phyloP scores from a whole-genome alignment of 2,329 filamentous ascomycete genomes.

The Aspergillus vadensis region DNA sequence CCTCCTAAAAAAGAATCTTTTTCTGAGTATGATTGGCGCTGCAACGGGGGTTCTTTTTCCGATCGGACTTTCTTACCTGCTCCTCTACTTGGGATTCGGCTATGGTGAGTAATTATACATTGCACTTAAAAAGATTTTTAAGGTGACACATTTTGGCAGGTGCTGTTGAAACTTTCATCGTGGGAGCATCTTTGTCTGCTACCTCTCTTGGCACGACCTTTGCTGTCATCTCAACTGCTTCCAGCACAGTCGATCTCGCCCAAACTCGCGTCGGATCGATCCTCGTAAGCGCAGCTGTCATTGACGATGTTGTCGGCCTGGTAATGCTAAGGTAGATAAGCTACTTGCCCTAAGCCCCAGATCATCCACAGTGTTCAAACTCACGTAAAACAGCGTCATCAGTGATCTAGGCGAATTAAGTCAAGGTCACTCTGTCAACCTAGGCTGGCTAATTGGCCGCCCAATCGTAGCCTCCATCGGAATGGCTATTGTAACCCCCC shows the following conservation, averaged over 20 bases:
- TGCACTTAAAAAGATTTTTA: not conserved
- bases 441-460: conserved; percentile 43
- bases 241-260: conserved; percentile 42
- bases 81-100: conserved; percentile 48
- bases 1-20: conserved; percentile 49
- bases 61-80: conserved; percentile 48
- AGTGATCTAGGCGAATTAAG: conserved; percentile 30
- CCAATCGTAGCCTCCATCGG: conserved; percentile 42
- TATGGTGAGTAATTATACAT: conserved; percentile 32
- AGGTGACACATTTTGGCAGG: conserved; percentile 16
- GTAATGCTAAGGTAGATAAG: conserved; percentile 35
- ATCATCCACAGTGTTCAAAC: not conserved
- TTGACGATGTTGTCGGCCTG: conserved; percentile 51
- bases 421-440: conserved; percentile 23
- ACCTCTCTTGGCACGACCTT: conserved; percentile 37
- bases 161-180: conserved; percentile 36
- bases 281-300: conserved; percentile 50
- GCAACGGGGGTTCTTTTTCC: conserved; percentile 50
- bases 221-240: conserved; percentile 32
- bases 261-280: conserved; percentile 50
- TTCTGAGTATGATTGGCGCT: conserved; percentile 46
- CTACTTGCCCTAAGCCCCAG: not conserved
- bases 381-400: conserved; percentile 32
- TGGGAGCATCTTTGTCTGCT: conserved; percentile 33
- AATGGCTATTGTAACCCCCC: conserved; percentile 38